These are phyloP conservation scores for Lomentospora prolificans DNA, from an alignment of 2,329 filamentous ascomycete species.

Conservation along the genomic window DNA sequence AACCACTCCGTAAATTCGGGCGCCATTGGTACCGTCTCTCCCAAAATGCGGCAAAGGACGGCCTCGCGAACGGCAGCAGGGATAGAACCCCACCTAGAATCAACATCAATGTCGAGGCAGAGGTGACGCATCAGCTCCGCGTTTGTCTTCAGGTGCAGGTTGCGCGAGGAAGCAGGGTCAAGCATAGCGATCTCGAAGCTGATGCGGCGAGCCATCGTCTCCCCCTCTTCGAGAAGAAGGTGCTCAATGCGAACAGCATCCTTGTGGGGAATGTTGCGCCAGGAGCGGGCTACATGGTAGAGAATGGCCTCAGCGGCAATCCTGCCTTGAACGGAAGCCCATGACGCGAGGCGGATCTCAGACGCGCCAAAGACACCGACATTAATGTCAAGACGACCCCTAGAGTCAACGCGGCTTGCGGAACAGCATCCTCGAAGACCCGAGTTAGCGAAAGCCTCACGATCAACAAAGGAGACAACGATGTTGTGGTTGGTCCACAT, in stretches of 20 bases:
- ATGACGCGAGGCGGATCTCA: constrained; percentile 16
- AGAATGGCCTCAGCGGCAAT: constrained; percentile 22
- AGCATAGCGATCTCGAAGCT: constrained; percentile 22
- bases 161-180: constrained; percentile 15
- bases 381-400: constrained; percentile 16
- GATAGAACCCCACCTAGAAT: constrained; percentile 21
- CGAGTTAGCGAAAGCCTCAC: constrained; percentile 17
- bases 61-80: constrained; percentile 20
- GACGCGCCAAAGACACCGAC: constrained; percentile 18
- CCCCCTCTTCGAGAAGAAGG: constrained; percentile 18
- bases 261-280: constrained; percentile 17
- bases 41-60: constrained; percentile 21
- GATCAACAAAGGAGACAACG: constrained; percentile 15
- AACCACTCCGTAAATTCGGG: constrained; percentile 18
- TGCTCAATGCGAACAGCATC: constrained; percentile 23
- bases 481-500: constrained; percentile 18
- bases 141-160: constrained; percentile 19
- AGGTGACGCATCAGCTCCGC: constrained; percentile 23
- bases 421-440: constrained; percentile 18
- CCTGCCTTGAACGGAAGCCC: constrained; percentile 17
- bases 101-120: constrained; percentile 21
- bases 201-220: constrained; percentile 20
- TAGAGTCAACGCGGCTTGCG: constrained; percentile 15
- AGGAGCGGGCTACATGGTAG: constrained; percentile 22
- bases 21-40: constrained; percentile 15